These are phyloP conservation scores for Arabis hirsuta DNA, from an alignment of 345 rosid genomes.

Conservation along the genomic window DNA sequence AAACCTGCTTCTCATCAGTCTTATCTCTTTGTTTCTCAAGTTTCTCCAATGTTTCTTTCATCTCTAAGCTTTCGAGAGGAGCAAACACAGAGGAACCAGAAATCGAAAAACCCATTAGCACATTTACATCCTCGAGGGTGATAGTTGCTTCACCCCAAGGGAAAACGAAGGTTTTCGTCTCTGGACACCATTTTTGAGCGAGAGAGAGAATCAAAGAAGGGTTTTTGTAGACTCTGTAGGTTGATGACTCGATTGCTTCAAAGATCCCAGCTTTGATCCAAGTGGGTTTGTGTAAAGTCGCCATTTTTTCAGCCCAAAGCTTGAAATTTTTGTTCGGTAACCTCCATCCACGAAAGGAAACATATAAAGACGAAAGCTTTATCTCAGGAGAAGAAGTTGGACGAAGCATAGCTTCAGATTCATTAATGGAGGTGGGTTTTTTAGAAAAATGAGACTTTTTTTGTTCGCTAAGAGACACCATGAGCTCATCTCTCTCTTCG, in stretches of 20 bases:
- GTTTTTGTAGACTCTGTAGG: slow-evolving; percentile 34
- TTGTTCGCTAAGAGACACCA: slow-evolving; percentile 42
- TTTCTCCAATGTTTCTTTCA: slow-evolving; percentile 10
- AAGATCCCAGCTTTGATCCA: slow-evolving; percentile 57
- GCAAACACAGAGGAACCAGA: slow-evolving; percentile 47
- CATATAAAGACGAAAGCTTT: slow-evolving; percentile 34
- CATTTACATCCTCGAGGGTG: slow-evolving; percentile 55
- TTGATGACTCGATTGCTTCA: slow-evolving; percentile 52
- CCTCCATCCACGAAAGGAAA: slow-evolving; percentile 47
- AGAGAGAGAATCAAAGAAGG: slow-evolving; percentile 42
- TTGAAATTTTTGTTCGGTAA: slow-evolving; percentile 43
- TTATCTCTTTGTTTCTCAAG: not conserved
- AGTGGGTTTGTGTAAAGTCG: slow-evolving; percentile 24
- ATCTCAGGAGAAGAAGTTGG: slow-evolving; percentile 24
- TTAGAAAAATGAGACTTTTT: slow-evolving; percentile 46
- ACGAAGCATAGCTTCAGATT: slow-evolving; percentile 24
- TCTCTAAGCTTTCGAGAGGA: slow-evolving; percentile 24
- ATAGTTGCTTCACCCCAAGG: slow-evolving; percentile 70
- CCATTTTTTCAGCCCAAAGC: slow-evolving; percentile 53
- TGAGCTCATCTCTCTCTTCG: slow-evolving; percentile 49
- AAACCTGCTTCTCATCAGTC: slow-evolving; percentile 6
- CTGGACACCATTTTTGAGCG: slow-evolving; percentile 55
- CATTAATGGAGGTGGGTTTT: slow-evolving; percentile 42
- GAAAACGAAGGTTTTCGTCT: slow-evolving; percentile 53
- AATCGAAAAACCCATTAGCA: slow-evolving; percentile 52